Base-by-base conservation (phyloP, 2,329 filamentous ascomycete genomes). In the Colletotrichum falcatum region DNA sequence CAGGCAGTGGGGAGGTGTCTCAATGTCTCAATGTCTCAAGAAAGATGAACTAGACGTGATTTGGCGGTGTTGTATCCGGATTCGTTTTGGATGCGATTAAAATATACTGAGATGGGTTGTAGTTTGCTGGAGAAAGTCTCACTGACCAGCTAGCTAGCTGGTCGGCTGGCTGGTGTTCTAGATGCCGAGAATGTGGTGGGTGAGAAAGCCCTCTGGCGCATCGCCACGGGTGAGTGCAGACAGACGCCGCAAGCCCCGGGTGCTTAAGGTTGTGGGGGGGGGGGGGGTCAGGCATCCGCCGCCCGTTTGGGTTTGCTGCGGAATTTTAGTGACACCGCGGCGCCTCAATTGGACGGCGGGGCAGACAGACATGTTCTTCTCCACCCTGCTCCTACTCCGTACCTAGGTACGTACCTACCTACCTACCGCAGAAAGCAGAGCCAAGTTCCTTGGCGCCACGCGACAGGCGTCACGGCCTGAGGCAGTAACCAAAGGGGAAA, bases 401-500 rank as follows among this genome's bases (percentile, higher is more conserved):
- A n/a, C n/a, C n/a, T n/a, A n/a, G n/a, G n/a, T n/a, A n/a, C n/a
- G n/a, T n/a, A n/a, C n/a, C n/a, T n/a, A n/a, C n/a, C n/a, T n/a
- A n/a, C n/a, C n/a, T n/a, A n/a, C n/a, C n/a, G n/a, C n/a, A n/a
- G n/a, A 39, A 20, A 9, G 20, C 2, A n/a, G 30, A 55, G 23
- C 30, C 51, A 23, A 37, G 35, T 59, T 44, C 35, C 58, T 68
- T 68, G 58, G 59, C 46, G 67, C 58, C 42, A 54, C 37, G 8
- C 49, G 42, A 53, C 33, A 51, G 46, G 42, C 28, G 35, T 4
- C 16, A 26, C 39, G 28, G 59, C 68, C 68, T 71, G 64, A 71
- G 68, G 68, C 68, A 71, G 65, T 63, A 68, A 68, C 68, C 68
- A 68, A 59, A 70, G 53, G 58, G 59, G 35, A 46, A 35, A 35